Conservation (phyloP, 495 filamentous ascomycete species). For the Tuber aestivum region DNA sequence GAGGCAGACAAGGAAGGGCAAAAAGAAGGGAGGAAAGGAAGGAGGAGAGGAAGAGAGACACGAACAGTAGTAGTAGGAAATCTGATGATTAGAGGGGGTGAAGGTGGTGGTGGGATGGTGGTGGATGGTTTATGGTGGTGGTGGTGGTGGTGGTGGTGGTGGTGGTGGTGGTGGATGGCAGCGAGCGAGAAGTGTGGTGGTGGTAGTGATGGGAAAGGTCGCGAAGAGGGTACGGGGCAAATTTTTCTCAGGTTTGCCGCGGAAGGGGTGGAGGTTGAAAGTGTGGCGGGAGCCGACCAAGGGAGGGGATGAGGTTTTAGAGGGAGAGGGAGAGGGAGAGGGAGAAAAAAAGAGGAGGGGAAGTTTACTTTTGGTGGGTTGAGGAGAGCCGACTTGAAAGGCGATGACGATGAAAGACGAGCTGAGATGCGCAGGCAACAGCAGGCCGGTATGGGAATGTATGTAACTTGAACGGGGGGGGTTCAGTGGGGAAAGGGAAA, state of each 20-base stretch:
- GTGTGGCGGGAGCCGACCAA: conserved; percentile 40
- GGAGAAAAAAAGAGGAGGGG: conserved; percentile 39
- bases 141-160: conserved; percentile 33
- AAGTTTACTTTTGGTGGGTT: conserved; percentile 34
- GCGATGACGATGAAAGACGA: conserved; percentile 38
- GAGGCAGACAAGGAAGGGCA: conserved; percentile 7
- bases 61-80: conserved; percentile 19
- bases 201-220: conserved; percentile 2
- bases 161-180: conserved; percentile 33
- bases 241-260: conserved; percentile 30
- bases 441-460: not conserved
- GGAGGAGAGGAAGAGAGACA: conserved; percentile 25
- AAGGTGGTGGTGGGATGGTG: conserved; percentile 31
- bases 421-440: conserved; percentile 35
- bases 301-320: conserved; percentile 43
- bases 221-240: conserved; percentile 6
- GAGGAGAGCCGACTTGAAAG: conserved; percentile 34
- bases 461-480: conserved; percentile 14
- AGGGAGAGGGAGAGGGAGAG: conserved; percentile 47
- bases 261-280: conserved; percentile 45
- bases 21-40: conserved; percentile 20
- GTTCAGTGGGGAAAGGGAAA: conserved; percentile 17
- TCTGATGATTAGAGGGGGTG: conserved; percentile 19
- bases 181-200: conserved; percentile 14
- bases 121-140: conserved; percentile 19